Evolutionary conservation across 2,329 filamentous ascomycete genomes (phyloP), one percentile per base, ranked within the genome.

Genomic region (Calonectria leucothoes): DNA sequence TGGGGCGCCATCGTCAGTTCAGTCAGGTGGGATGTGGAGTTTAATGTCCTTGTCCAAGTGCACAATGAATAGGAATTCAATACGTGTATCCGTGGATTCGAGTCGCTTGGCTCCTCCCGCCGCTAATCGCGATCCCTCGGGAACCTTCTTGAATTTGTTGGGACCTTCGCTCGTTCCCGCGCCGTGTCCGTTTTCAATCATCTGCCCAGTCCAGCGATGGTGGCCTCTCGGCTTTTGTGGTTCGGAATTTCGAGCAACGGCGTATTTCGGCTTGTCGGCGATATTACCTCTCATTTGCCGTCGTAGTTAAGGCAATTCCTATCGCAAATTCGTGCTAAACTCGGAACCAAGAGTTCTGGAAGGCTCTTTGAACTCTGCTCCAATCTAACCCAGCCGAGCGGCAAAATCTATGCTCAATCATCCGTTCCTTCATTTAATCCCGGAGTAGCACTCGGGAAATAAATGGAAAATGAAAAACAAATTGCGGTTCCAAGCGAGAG

Each of bases 1-100:
- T 57, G 65, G 64, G 61, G 63, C 67, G n/a, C 27, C 27, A 63
- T 68, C 57, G 65, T 59, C 65, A 48, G 70, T 68, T 72, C 64
- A 55, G 65, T 67, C 64, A 68, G 27, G 55, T 31, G 55, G 52
- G 35, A 52, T 27, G 27, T 61, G 55, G 55, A 61, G 55, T 39
- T 61, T 39, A 61, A 61, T 61, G n/a, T 39, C 17, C 55, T 39
- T 15, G 33, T 25, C 20, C 55, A 59, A 59, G 14, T 23, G 42
- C 23, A 23, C 55, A 59, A 37, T 59, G 31, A 35, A 23, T 61
- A 25, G 55, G n/a, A 61, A 25, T 14, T 35, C 31, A 35, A 61
- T 61, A 61, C 55, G 55, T 61, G 55, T 61, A 61, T 61, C 25
- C 55, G 35, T 61, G 27, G 23, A 27, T 25, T 51, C 27, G 63